A percentile compares a stretch with the other conserved stretches of the same genome.
These are phyloP conservation scores for Pythium rhizo-oryzae DNA, from an alignment of 352 stramenopile genomes.

Conservation along the genomic window DNA sequence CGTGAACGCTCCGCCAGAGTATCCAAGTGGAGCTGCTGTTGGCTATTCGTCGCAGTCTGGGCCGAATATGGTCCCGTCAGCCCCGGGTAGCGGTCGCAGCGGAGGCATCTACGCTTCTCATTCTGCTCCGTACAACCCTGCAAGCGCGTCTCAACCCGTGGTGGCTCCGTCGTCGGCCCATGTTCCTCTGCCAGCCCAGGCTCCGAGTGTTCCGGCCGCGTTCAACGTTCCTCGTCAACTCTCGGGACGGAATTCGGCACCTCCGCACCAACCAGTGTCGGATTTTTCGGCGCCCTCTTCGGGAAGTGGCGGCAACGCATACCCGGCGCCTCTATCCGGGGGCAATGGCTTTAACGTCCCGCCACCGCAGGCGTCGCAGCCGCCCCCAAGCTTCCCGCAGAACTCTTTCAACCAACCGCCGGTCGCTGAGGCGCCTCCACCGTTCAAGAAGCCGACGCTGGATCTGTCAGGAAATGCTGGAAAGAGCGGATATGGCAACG, in stretches of 20 bases:
- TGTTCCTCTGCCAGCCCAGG: conserved; percentile 1
- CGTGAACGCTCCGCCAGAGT: conserved; percentile 22
- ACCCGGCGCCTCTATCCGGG: neutral
- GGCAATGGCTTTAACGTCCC: conserved; percentile 8
- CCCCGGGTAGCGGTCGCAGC: conserved; percentile 20
- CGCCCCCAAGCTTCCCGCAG: conserved; percentile 7
- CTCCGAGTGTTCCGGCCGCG: conserved; percentile 12
- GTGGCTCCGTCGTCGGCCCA: neutral
- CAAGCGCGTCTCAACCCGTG: neutral
- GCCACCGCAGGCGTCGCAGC: neutral
- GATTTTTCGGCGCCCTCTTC: conserved; percentile 24
- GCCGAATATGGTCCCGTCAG: conserved; percentile 7
- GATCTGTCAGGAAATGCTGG: conserved; percentile 49
- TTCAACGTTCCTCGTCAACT: conserved; percentile 23
- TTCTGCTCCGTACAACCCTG: neutral
- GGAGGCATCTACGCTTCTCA: conserved; percentile 15
- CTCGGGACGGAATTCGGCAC: conserved; percentile 18
- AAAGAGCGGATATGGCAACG: conserved; percentile 29
- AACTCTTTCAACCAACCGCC: conserved; percentile 2
- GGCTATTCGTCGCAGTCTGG: conserved; percentile 24
- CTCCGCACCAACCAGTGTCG: conserved; percentile 10
- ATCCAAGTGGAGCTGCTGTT: conserved; percentile 30
- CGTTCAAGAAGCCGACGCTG: conserved; percentile 45
- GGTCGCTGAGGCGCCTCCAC: conserved; percentile 11
- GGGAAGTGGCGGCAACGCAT: conserved; percentile 10